Percentiles rank a stretch among this genome's conserved stretches.
Evolutionary conservation across 805 yeast genomes (phyloP).

Genomic region (Clavispora asparagi): DNA sequence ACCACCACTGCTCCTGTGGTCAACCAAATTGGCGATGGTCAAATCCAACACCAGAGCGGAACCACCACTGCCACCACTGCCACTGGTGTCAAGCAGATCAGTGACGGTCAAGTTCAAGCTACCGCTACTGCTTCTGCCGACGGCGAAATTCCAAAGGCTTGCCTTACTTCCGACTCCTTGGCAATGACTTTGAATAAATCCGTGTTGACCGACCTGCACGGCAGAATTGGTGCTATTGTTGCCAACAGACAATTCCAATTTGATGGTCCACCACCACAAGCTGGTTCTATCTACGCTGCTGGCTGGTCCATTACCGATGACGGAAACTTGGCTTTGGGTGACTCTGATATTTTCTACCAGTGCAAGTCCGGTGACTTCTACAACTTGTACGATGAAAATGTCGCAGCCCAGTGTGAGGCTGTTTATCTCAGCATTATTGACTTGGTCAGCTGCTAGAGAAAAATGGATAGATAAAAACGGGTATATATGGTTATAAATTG

Average conservation of each 20-base stretch:
- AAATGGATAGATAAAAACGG: background rate
- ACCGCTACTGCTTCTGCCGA: conserved; percentile 18
- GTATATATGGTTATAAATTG: background rate
- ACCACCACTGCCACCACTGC: conserved; percentile 11
- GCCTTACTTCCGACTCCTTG: conserved; percentile 34
- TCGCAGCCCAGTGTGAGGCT: conserved; percentile 59
- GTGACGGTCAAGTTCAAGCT: conserved; percentile 30
- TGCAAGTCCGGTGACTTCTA: conserved; percentile 73
- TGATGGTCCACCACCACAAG: conserved; percentile 81
- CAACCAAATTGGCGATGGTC: conserved; percentile 30
- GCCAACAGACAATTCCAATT: conserved; percentile 79
- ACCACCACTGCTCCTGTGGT: conserved; percentile 16
- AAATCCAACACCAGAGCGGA: conserved; percentile 23
- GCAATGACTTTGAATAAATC: conserved; percentile 49
- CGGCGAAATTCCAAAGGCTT: conserved; percentile 13
- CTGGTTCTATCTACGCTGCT: conserved; percentile 26
- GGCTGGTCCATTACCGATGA: conserved; percentile 42
- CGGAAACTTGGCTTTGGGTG: conserved; percentile 63
- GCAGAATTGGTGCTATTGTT: conserved; percentile 75
- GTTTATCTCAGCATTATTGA: conserved; percentile 58
- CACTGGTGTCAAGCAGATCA: conserved; percentile 19
- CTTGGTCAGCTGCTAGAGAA: conserved; percentile 46
- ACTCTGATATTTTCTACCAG: conserved; percentile 58
- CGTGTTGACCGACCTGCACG: conserved; percentile 51
- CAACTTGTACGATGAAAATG: conserved; percentile 65